These are phyloP conservation scores for Oleoguttula mirabilis DNA, from an alignment of 495 filamentous ascomycete genomes.

Conservation along the genomic window DNA sequence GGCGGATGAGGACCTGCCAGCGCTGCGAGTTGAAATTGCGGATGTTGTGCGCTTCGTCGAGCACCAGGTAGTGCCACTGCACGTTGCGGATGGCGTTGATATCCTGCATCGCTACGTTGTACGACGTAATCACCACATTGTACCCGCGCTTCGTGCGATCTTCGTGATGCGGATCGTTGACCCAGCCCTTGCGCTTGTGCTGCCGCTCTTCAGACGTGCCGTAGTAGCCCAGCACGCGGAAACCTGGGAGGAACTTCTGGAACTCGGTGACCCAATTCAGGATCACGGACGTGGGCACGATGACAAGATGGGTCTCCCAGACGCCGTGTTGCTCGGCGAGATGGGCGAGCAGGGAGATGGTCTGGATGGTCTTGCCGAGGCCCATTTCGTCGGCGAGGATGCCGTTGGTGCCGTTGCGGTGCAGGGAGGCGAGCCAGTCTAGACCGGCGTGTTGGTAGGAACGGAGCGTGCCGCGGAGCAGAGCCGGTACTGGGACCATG, in stretches of 20 bases:
- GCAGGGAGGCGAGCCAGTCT: conserved; percentile 89
- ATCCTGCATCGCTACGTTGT: conserved; percentile 90
- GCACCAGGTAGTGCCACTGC: conserved; percentile 96
- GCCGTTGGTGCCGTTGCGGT: conserved; percentile 87
- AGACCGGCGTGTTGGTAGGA: conserved; percentile 95
- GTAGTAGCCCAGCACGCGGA: conserved; percentile 97
- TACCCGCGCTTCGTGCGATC: conserved; percentile 48
- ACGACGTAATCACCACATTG: conserved; percentile 96
- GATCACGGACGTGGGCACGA: conserved; percentile 97
- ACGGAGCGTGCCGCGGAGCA: conserved; percentile 83
- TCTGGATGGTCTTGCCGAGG: conserved; percentile 97
- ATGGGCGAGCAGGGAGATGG: conserved; percentile 87
- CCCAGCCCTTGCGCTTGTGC: conserved; percentile 83
- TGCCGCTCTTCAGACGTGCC: conserved; percentile 85
- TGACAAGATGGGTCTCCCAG: conserved; percentile 93
- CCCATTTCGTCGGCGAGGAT: conserved; percentile 99
- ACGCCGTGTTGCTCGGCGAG: conserved; percentile 80
- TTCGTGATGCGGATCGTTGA: conserved; percentile 42
- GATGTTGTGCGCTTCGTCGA: conserved; percentile 99
- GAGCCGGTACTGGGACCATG: conserved; percentile 58
- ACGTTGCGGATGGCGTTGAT: conserved; percentile 82
- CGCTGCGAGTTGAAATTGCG: conserved; percentile 97
- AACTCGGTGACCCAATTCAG: conserved; percentile 99
- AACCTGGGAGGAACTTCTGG: conserved; percentile 97
- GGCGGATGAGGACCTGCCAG: conserved; percentile 88